A percentile compares a stretch with the other conserved stretches of the same genome.
These are phyloP conservation scores for Tetrastigma voinierianum DNA, from an alignment of 164 flowering plant species.

Conservation along the genomic window DNA sequence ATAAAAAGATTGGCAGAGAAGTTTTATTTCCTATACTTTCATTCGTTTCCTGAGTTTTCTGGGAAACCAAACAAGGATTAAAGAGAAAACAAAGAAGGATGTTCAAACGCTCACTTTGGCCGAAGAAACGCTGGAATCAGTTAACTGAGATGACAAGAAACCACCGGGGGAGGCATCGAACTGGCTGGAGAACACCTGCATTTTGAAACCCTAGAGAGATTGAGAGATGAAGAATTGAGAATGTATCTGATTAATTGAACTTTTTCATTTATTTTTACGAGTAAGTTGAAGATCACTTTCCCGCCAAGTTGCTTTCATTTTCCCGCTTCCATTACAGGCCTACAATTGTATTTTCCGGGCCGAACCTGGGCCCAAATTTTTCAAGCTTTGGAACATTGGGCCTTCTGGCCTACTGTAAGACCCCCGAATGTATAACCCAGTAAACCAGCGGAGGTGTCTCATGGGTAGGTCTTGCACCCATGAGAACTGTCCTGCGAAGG, in stretches of 20 bases:
- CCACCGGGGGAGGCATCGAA: constrained; percentile 37
- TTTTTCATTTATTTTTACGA: background rate
- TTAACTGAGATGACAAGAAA: constrained; percentile 31
- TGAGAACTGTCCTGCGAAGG: too few relatives aligned
- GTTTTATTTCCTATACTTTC: background rate
- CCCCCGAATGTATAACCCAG: too few relatives aligned
- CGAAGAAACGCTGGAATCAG: constrained; percentile 27
- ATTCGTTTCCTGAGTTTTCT: background rate
- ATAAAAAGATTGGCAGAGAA: background rate
- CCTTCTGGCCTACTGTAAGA: too few relatives aligned
- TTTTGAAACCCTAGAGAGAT: constrained; percentile 12
- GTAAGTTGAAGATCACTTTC: constrained; percentile 2
- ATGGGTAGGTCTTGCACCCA: too few relatives aligned
- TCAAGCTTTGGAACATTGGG: too few relatives aligned
- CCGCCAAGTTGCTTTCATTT: constrained; percentile 22
- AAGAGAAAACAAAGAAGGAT: background rate
- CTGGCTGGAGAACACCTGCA: constrained; percentile 37
- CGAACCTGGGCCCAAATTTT: too few relatives aligned
- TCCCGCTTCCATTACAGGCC: constrained; percentile 20
- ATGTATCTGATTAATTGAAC: background rate
- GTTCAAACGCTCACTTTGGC: constrained; percentile 24
- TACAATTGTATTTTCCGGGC: too few relatives aligned
- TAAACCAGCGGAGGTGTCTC: too few relatives aligned
- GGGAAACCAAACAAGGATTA: background rate
- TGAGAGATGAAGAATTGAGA: background rate